These are phyloP conservation scores for Penicillium argentinense DNA, from an alignment of 495 filamentous ascomycete genomes.

Conservation along the genomic window DNA sequence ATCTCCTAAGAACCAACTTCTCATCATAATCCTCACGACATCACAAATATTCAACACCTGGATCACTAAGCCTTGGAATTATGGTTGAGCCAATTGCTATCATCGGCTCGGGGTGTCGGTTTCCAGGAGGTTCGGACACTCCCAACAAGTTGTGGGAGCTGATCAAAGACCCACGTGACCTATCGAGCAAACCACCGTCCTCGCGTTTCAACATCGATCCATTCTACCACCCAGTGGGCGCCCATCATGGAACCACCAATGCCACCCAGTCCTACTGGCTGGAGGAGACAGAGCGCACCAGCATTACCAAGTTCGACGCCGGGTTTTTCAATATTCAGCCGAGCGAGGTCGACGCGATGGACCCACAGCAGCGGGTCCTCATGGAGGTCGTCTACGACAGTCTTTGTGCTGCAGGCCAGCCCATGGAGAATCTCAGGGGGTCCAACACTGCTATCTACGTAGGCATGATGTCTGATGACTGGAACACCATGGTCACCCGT, in stretches of 20 bases:
- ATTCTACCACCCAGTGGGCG: conserved; percentile 25
- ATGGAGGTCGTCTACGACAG: conserved; percentile 57
- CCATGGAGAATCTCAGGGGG: conserved; percentile 1
- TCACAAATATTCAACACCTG: too few species aligned
- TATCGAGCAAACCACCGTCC: conserved; percentile 14
- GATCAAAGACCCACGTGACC: conserved; percentile 26
- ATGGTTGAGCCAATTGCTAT: conserved; percentile 36
- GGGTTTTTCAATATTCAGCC: conserved; percentile 55
- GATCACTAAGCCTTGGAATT: too few species aligned
- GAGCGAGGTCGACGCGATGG: conserved; percentile 43
- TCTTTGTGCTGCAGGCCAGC: conserved; percentile 37
- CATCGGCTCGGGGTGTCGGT: conserved; percentile 29
- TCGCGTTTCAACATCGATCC: conserved; percentile 33
- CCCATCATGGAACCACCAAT: conserved; percentile 20
- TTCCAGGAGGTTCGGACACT: conserved; percentile 26
- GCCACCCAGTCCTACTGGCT: conserved; percentile 39
- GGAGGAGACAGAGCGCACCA: too few species aligned
- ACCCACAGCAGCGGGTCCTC: conserved; percentile 47
- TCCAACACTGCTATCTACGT: conserved; percentile 12
- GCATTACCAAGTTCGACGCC: conserved; percentile 38
- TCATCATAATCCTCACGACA: too few species aligned
- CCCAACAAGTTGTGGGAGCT: conserved; percentile 29
- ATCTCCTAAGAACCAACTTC: too few species aligned
- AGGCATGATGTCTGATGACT: conserved; percentile 39
- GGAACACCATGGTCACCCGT: conserved; percentile 28